Conservation (phyloP, 129 eudicot genomes). For the Flaveria robusta region DNA sequence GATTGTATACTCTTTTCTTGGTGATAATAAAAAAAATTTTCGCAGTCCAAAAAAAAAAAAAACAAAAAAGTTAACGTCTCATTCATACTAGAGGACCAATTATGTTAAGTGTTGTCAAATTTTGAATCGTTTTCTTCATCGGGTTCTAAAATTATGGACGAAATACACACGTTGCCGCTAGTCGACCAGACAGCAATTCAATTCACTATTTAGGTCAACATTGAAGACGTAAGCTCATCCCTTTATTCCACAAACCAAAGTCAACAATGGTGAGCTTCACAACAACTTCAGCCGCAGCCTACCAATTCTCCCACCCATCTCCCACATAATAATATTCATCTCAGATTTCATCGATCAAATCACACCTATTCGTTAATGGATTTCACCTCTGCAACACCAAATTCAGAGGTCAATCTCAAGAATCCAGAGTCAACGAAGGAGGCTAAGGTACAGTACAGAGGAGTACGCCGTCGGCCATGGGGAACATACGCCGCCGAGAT, state of each 20-base stretch:
- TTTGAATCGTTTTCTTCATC: too few relatives aligned
- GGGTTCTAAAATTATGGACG: too few relatives aligned
- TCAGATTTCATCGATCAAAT: neutral
- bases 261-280: neutral
- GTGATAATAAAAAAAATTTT: too few relatives aligned
- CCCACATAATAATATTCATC: too few relatives aligned
- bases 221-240: neutral
- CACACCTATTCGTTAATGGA: neutral
- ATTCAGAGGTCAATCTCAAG: neutral
- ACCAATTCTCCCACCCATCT: neutral
- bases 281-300: neutral
- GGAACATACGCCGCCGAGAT: constrained; percentile 43
- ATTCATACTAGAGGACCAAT: too few relatives aligned
- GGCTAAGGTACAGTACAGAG: constrained; percentile 26
- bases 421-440: neutral
- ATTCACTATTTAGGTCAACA: neutral
- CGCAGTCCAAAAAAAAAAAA: too few relatives aligned
- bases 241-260: neutral
- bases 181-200: too few relatives aligned
- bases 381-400: neutral
- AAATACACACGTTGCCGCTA: too few relatives aligned
- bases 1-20: too few relatives aligned
- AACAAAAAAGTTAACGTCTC: too few relatives aligned
- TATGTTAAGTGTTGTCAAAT: too few relatives aligned
- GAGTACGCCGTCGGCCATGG: constrained; percentile 39